Percentiles rank a stretch among this genome's conserved stretches.
Conservation (phyloP, 2,329 filamentous ascomycete species). For the Teratosphaeria nubilosa region DNA sequence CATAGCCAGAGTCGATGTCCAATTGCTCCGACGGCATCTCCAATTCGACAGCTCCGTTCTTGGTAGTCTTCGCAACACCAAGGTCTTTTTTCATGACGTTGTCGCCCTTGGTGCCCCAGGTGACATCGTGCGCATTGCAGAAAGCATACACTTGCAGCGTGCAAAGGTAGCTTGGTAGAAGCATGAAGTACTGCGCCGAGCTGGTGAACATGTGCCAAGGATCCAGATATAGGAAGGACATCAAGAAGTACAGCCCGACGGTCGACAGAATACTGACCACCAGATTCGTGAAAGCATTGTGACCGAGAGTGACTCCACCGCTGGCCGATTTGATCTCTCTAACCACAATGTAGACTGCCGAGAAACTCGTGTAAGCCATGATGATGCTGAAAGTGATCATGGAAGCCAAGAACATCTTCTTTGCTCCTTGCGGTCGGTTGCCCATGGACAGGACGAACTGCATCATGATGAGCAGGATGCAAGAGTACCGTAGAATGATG, state of each 20-base stretch:
- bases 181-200: slow-evolving; percentile 79
- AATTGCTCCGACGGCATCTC: slow-evolving; percentile 98
- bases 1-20: slow-evolving; percentile 95
- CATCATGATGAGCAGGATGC: slow-evolving; percentile 77
- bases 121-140: slow-evolving; percentile 98
- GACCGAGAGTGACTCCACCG: slow-evolving; percentile 50
- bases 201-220: slow-evolving; percentile 99
- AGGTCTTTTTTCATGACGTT: slow-evolving; percentile 90
- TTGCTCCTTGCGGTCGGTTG: slow-evolving; percentile 89
- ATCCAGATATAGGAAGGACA: slow-evolving; percentile 92
- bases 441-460: slow-evolving; percentile 96
- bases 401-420: slow-evolving; percentile 75
- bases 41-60: slow-evolving; percentile 69
- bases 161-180: slow-evolving; percentile 90
- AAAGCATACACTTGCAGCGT: slow-evolving; percentile 97
- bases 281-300: slow-evolving; percentile 90
- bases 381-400: slow-evolving; percentile 89
- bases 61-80: slow-evolving; percentile 69
- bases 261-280: slow-evolving; percentile 85
- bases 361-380: slow-evolving; percentile 92
- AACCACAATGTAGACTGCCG: slow-evolving; percentile 77
- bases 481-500: slow-evolving; percentile 71
- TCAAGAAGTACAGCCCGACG: slow-evolving; percentile 87
- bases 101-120: slow-evolving; percentile 98
- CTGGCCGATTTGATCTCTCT: slow-evolving; percentile 52